Evolutionary conservation across 2,329 filamentous ascomycete species (phyloP).

Genomic region (Microcyclospora tardicrescens): DNA sequence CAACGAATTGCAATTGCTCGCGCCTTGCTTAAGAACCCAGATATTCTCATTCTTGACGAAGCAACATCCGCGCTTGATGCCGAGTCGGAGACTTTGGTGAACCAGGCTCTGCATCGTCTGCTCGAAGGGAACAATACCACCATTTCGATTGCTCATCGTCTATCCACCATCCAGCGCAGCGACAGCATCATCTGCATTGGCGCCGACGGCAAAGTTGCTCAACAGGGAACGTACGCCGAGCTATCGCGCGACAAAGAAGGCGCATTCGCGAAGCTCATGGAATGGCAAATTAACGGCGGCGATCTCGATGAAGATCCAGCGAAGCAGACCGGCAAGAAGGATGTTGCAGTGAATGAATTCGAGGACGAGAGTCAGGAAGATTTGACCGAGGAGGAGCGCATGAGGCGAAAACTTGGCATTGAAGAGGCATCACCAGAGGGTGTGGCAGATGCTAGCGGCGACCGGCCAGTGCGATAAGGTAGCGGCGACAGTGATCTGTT

Average conservation of each 20-base stretch:
- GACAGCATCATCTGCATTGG: slow-evolving; percentile 90
- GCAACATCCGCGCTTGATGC: slow-evolving; percentile 89
- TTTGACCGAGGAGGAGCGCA: slow-evolving; percentile 7
- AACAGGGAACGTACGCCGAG: slow-evolving; percentile 71
- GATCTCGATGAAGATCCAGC: slow-evolving; percentile 31
- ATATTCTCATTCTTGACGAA: slow-evolving; percentile 94
- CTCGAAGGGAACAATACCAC: slow-evolving; percentile 85
- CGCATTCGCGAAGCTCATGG: slow-evolving; percentile 91
- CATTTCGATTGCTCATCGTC: slow-evolving; percentile 89
- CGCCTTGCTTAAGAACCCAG: slow-evolving; percentile 85
- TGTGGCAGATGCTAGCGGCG: slow-evolving; percentile 11
- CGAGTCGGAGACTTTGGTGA: slow-evolving; percentile 92
- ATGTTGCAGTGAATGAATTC: neutral
- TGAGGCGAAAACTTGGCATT: neutral
- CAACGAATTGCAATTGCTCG: slow-evolving; percentile 95
- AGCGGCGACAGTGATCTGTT: too few species aligned
- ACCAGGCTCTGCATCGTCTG: slow-evolving; percentile 69
- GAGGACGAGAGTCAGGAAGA: slow-evolving; percentile 2
- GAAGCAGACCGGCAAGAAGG: neutral
- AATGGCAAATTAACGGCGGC: slow-evolving; percentile 91
- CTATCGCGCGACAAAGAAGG: slow-evolving; percentile 62
- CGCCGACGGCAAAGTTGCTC: slow-evolving; percentile 75
- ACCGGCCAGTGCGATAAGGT: slow-evolving; percentile 3
- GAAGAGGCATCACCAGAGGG: slow-evolving; percentile 5
- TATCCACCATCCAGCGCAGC: slow-evolving; percentile 92